Conservation (phyloP, 2,329 filamentous ascomycete genomes). For the Catunica adiposa region DNA sequence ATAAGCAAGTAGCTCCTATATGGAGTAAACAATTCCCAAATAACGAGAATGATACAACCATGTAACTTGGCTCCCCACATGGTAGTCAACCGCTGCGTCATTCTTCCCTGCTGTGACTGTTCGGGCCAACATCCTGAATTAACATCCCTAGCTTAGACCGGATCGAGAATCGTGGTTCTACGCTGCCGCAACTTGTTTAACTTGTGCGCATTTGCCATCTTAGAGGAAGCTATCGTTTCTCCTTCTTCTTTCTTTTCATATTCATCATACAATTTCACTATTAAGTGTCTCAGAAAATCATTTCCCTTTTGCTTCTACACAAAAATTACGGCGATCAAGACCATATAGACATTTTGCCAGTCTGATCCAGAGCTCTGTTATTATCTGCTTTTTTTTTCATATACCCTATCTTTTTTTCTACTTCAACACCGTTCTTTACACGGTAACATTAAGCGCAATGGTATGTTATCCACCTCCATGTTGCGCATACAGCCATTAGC, state of each 20-base stretch:
- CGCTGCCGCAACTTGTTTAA: not conserved
- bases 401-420: constrained; percentile 7
- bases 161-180: not conserved
- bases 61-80: not conserved
- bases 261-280: not conserved
- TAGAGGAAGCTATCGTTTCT: not conserved
- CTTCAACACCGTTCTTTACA: constrained; percentile 5
- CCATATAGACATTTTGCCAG: not conserved
- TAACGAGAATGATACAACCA: not conserved
- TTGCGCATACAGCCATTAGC: not conserved
- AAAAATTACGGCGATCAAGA: constrained; percentile 1
- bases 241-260: not conserved
- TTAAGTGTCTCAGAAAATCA: not conserved
- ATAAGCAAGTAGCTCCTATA: not conserved
- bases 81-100: constrained; percentile 2
- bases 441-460: constrained; percentile 8
- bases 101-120: constrained; percentile 5
- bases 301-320: not conserved
- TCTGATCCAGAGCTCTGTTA: constrained; percentile 8
- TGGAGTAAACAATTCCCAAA: not conserved
- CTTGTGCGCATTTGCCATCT: not conserved
- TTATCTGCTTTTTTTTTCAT: constrained; percentile 2
- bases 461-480: constrained; percentile 2
- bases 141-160: not conserved
- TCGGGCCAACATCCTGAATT: not conserved